These are phyloP conservation scores for Penicillium sp. DNA, from an alignment of 2,329 filamentous ascomycete genomes.

Conservation along the genomic window DNA sequence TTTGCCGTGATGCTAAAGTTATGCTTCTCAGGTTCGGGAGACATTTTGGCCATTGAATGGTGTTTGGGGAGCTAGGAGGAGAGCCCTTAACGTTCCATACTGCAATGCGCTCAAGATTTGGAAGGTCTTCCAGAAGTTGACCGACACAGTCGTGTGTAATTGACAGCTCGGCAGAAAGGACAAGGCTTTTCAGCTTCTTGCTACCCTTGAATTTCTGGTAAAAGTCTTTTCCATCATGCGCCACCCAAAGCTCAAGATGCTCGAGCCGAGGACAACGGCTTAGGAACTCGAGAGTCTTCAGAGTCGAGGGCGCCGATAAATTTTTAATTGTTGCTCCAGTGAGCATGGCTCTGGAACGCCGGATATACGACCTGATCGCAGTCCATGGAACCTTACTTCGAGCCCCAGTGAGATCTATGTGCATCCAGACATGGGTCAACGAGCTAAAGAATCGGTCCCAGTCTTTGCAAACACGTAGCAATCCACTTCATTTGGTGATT, in stretches of 20 bases:
- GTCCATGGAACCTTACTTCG: slow-evolving; percentile 37
- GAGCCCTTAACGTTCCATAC: slow-evolving; percentile 17
- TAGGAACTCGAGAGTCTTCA: slow-evolving; percentile 26
- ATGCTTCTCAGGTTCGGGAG: slow-evolving; percentile 31
- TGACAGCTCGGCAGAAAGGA: slow-evolving; percentile 21
- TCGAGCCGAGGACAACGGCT: slow-evolving; percentile 32
- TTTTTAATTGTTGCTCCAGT: slow-evolving; percentile 28
- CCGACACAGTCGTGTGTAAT: slow-evolving; percentile 22
- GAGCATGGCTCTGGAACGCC: slow-evolving; percentile 30
- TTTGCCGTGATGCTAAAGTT: slow-evolving; percentile 16
- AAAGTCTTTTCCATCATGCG: slow-evolving; percentile 16
- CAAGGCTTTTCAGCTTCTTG: slow-evolving; percentile 22
- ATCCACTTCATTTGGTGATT: slow-evolving; percentile 27
- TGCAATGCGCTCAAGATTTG: slow-evolving; percentile 25
- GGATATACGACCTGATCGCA: slow-evolving; percentile 31
- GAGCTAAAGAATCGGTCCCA: slow-evolving; percentile 50
- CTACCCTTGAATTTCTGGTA: slow-evolving; percentile 24
- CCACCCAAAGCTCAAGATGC: slow-evolving; percentile 25
- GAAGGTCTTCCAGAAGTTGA: slow-evolving; percentile 21
- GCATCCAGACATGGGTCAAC: slow-evolving; percentile 45
- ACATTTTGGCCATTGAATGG: slow-evolving; percentile 12
- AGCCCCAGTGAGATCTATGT: slow-evolving; percentile 49
- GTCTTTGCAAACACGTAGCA: slow-evolving; percentile 50
- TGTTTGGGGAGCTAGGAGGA: slow-evolving; percentile 10
- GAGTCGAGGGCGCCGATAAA: slow-evolving; percentile 19